Evolutionary conservation across 345 rosid genomes (phyloP), one percentile per base, ranked within the genome.

Genomic region (Eucalyptus guilfoylei): DNA sequence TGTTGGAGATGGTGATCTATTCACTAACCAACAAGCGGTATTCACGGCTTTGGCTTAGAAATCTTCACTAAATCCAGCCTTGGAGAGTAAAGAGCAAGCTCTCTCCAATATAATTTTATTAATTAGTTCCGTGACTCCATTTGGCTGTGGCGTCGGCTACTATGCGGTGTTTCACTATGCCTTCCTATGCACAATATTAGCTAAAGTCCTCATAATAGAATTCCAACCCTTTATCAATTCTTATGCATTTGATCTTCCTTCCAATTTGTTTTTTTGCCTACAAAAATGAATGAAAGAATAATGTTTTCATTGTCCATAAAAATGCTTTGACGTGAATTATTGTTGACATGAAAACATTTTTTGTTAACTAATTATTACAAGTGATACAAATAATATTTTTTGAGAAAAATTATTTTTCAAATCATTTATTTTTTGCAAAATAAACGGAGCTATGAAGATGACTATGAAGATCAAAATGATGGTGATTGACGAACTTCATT

Each of bases 361-460:
- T 28, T 0, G 12, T 28, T 7, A 28, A 12, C 8, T 60, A 60
- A 60, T 60, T 60, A 60, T 60, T 24, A 26, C 32, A 28, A 28
- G 32, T 11, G 67, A 60, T 3, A 28, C 14, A 11, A 58, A 11
- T 11, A 11, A 58, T 58, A 11, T 6, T 60, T 28, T 60, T 60
- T 60, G 13, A 60, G 32, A 60, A 28, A 1, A 60, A 28, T 2
- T 28, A 60, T 60, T 60, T 60, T 60, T 60, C 15, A 60, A 60
- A 60, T 60, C 0, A 60, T 60, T 28, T 13, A 12, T 60, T 60
- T 28, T 58, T 13, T 12, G 8, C 69, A 60, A 60, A 60, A 60
- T 0, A 1, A 60, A 28, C 32, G 13, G 0, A 28, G 8, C 16
- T 60, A 60, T 1, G 8, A 28, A 60, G 69, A 60, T 60, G 0